These are phyloP conservation scores for Pholiota conissans DNA, from an alignment of 768 basidiomycete species.

Conservation along the genomic window DNA sequence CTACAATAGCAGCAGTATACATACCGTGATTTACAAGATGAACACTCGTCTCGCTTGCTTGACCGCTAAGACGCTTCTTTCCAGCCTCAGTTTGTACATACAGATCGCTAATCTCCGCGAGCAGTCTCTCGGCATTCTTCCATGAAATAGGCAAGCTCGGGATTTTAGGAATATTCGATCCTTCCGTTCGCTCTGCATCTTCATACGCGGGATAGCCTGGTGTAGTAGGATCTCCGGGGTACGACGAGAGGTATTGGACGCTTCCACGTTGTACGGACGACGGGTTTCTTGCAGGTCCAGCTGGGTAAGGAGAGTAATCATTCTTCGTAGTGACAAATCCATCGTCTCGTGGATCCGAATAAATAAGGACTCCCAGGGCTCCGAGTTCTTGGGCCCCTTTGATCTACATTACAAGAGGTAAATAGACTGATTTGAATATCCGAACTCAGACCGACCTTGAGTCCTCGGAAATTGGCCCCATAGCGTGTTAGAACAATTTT, in stretches of 20 bases:
- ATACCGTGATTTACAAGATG: conserved; percentile 58
- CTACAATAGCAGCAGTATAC: not conserved
- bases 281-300: conserved; percentile 87
- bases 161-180: conserved; percentile 66
- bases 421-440: not conserved
- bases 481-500: conserved; percentile 82
- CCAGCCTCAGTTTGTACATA: conserved; percentile 27
- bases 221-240: conserved; percentile 82
- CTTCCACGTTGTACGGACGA: conserved; percentile 84
- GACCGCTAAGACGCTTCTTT: conserved; percentile 43
- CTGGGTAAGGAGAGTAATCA: conserved; percentile 76
- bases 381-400: conserved; percentile 84
- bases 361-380: conserved; percentile 77
- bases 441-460: conserved; percentile 74
- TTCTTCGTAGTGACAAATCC: conserved; percentile 75
- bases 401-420: conserved; percentile 44
- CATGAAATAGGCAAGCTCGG: conserved; percentile 92
- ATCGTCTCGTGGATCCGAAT: conserved; percentile 85
- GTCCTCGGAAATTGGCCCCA: conserved; percentile 75
- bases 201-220: conserved; percentile 87
- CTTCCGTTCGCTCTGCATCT: conserved; percentile 65
- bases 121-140: conserved; percentile 72
- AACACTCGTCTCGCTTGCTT: conserved; percentile 45
- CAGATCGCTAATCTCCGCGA: conserved; percentile 52
- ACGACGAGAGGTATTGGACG: conserved; percentile 67